Conservation (phyloP, 148 eudicot genomes). For the Diospyros kaki region DNA sequence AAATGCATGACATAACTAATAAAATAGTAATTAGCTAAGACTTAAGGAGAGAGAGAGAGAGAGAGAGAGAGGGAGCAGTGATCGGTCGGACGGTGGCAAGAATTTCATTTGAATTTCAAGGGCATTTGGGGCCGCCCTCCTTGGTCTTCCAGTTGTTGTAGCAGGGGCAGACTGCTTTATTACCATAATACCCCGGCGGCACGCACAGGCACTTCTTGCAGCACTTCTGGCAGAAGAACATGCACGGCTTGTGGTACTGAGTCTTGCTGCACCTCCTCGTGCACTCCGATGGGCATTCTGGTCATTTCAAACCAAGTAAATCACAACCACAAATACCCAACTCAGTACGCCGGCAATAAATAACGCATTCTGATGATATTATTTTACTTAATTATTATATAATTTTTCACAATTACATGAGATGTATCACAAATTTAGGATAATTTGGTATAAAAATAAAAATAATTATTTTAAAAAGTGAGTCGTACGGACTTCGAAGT, state of each 20-base stretch:
- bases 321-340: too few relatives aligned
- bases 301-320: conserved; percentile 15
- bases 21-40: neutral
- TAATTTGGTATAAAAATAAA: too few relatives aligned
- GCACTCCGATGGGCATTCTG: conserved; percentile 52
- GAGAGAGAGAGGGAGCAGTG: too few relatives aligned
- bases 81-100: neutral
- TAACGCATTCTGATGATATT: neutral
- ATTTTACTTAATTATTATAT: neutral
- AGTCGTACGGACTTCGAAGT: too few relatives aligned
- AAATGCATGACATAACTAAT: neutral
- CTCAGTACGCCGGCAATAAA: neutral
- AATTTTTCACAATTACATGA: too few relatives aligned
- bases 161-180: conserved; percentile 61
- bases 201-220: conserved; percentile 55
- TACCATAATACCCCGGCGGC: conserved; percentile 59
- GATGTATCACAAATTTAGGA: too few relatives aligned
- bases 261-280: conserved; percentile 50
- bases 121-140: conserved; percentile 62
- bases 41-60: too few relatives aligned
- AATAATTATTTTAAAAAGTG: too few relatives aligned
- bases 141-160: conserved; percentile 71
- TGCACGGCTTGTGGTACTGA: conserved; percentile 56
- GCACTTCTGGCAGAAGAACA: conserved; percentile 52
- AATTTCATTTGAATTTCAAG: conserved; percentile 15